These are phyloP conservation scores for Prunus kanzakura DNA, from an alignment of 306 rosid species.

Conservation along the genomic window DNA sequence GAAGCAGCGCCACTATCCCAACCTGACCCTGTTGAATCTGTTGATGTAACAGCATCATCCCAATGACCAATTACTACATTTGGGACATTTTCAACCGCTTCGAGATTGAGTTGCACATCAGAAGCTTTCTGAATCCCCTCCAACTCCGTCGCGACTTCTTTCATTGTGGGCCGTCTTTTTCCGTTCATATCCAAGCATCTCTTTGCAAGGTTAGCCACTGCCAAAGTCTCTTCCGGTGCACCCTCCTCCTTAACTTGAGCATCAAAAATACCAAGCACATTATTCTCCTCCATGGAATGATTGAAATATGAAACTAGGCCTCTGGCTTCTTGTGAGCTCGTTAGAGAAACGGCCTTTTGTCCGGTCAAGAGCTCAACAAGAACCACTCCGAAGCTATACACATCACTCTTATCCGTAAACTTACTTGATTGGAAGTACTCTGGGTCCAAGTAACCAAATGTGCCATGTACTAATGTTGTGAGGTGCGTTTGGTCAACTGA, in stretches of 20 bases:
- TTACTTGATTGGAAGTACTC: neutral
- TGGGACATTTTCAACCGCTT: slow-evolving; percentile 7
- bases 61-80: neutral
- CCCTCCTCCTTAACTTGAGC: slow-evolving; percentile 8
- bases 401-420: neutral
- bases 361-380: slow-evolving; percentile 12
- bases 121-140: slow-evolving; percentile 1
- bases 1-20: neutral
- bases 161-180: slow-evolving; percentile 24
- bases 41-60: neutral
- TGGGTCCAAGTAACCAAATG: neutral
- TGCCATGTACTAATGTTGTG: neutral
- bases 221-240: slow-evolving; percentile 22
- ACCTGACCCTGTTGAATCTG: neutral
- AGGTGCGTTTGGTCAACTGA: neutral
- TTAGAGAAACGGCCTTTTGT: neutral
- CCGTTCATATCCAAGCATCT: slow-evolving; percentile 28
- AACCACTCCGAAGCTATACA: neutral
- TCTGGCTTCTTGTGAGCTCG: slow-evolving; percentile 1
- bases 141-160: slow-evolving; percentile 7
- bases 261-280: slow-evolving; percentile 34
- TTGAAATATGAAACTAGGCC: slow-evolving; percentile 36
- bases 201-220: slow-evolving; percentile 16
- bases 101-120: neutral
- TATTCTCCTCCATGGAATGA: slow-evolving; percentile 17